phyloP scores from a whole-genome alignment of 495 filamentous ascomycete genomes.

The Neurospora sp. region DNA sequence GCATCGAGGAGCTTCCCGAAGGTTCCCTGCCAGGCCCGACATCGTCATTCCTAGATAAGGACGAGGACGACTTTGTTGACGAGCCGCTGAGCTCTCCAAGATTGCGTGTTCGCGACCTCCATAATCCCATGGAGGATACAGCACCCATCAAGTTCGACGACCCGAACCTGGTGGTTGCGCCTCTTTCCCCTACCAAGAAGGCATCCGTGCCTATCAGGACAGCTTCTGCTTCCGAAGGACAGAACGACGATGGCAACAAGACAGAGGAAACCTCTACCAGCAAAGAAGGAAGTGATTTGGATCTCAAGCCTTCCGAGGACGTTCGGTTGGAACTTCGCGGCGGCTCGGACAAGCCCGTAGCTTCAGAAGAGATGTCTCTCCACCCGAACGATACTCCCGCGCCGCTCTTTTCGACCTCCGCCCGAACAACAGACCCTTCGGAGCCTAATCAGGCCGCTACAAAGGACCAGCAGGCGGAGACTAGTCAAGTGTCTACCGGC shows the following conservation, averaged over 20 bases:
- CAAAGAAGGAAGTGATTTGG: neutral
- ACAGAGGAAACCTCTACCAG: neutral
- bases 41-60: conserved; percentile 39
- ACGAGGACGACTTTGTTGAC: conserved; percentile 62
- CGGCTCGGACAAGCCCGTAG: neutral
- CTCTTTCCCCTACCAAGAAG: conserved; percentile 40
- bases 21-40: conserved; percentile 19
- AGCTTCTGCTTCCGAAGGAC: neutral
- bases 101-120: conserved; percentile 29
- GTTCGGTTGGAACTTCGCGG: neutral
- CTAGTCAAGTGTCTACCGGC: conserved; percentile 11
- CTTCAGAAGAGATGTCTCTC: conserved; percentile 29
- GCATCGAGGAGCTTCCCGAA: conserved; percentile 40
- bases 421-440: neutral
- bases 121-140: conserved; percentile 6
- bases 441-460: neutral
- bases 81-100: conserved; percentile 55
- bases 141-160: conserved; percentile 25
- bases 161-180: conserved; percentile 35
- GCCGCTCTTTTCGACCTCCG: conserved; percentile 45
- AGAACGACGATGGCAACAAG: neutral
- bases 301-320: neutral
- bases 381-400: conserved; percentile 59
- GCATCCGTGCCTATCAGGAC: conserved; percentile 1
- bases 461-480: neutral